phyloP scores from a whole-genome alignment of 2,329 filamentous ascomycete genomes.

The Rhynchosporium graminicola region DNA sequence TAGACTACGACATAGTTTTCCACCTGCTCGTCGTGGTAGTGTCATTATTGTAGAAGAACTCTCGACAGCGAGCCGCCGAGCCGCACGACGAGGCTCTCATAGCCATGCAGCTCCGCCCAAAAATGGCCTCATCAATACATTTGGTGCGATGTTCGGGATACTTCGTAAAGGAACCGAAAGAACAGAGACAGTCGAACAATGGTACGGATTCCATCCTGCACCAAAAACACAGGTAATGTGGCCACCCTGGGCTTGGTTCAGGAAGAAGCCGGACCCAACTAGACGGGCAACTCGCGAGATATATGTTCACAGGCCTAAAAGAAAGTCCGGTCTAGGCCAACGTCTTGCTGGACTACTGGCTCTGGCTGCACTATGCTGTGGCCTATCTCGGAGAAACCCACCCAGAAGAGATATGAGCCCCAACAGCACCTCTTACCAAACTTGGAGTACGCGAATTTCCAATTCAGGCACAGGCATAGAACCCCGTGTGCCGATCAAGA shows the following conservation, averaged over 20 bases:
- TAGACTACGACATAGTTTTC: neutral
- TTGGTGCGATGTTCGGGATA: neutral
- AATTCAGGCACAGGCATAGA: neutral
- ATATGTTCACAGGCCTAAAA: neutral
- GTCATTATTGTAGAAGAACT: conserved; percentile 1
- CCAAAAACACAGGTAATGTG: neutral
- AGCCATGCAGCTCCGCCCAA: neutral
- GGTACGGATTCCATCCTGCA: neutral
- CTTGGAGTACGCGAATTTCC: neutral
- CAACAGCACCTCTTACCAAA: neutral
- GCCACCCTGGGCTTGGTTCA: conserved; percentile 9
- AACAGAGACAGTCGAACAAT: neutral
- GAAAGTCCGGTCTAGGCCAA: neutral
- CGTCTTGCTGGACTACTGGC: neutral
- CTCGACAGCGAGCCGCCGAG: neutral
- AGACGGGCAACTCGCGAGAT: conserved; percentile 3
- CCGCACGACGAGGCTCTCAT: neutral
- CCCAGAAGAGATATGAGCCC: neutral
- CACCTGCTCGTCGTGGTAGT: neutral
- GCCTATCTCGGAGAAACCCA: neutral
- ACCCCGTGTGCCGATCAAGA: neutral
- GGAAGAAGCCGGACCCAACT: neutral
- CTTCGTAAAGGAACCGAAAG: neutral
- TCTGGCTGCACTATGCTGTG: neutral
- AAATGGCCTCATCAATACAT: neutral